phyloP scores from a whole-genome alignment of 2,329 filamentous ascomycete genomes.

The Aspergillus pseudoviridinutans region DNA sequence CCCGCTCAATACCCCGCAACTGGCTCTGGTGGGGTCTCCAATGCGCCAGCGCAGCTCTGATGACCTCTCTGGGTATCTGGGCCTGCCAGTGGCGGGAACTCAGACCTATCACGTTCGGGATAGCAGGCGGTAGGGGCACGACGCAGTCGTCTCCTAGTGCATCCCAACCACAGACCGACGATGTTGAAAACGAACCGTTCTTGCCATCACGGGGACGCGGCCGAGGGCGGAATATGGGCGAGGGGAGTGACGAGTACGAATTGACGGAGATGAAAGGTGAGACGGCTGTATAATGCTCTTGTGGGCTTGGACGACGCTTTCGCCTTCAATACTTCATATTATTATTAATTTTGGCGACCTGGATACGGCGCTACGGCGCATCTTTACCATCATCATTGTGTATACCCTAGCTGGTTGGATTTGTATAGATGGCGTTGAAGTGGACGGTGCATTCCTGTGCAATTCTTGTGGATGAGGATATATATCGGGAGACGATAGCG shows the following conservation, averaged over 20 bases:
- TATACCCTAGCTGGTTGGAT: slow-evolving; percentile 31
- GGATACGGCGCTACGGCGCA: neutral
- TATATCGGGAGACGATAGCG: neutral
- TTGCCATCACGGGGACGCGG: slow-evolving; percentile 29
- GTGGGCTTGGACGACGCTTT: neutral
- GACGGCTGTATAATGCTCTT: slow-evolving; percentile 24
- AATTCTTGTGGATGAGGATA: slow-evolving; percentile 1
- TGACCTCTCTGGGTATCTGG: slow-evolving; percentile 77
- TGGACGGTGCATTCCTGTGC: slow-evolving; percentile 3
- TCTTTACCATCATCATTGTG: slow-evolving; percentile 4
- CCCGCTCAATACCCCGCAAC: slow-evolving; percentile 69
- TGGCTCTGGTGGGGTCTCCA: slow-evolving; percentile 82
- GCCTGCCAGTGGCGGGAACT: slow-evolving; percentile 88
- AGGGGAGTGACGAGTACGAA: slow-evolving; percentile 28
- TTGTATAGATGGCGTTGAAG: slow-evolving; percentile 31
- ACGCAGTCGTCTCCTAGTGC: slow-evolving; percentile 10
- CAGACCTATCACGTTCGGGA: slow-evolving; percentile 76
- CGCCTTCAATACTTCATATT: slow-evolving; percentile 5
- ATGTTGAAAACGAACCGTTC: slow-evolving; percentile 19
- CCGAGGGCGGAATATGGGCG: slow-evolving; percentile 23
- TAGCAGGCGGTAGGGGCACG: slow-evolving; percentile 17
- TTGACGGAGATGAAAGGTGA: slow-evolving; percentile 33
- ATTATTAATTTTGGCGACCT: neutral
- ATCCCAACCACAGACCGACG: slow-evolving; percentile 4
- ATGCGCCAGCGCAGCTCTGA: slow-evolving; percentile 56